Base-by-base conservation (phyloP, 768 basidiomycete genomes). In the Mycena indigotica region DNA sequence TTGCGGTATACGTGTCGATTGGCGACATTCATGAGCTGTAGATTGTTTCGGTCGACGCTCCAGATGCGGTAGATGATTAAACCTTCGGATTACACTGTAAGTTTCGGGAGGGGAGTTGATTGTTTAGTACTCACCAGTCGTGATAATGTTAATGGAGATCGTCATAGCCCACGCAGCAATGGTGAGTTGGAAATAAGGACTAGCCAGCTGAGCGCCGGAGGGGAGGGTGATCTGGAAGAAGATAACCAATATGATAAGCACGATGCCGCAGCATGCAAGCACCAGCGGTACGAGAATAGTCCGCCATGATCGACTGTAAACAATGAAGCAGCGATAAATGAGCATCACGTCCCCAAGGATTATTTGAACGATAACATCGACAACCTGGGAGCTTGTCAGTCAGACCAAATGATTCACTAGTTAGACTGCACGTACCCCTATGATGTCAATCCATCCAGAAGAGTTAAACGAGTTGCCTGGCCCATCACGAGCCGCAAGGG, bases 241-340 rank as follows among this genome's bases (percentile, higher is more conserved):
- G 13, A 60, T n/a, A 5, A n/a, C 19, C 8, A 60, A 6, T 1
- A 15, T 55, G 16, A 35, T 56, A 40, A 49, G 50, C 30, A 48
- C 56, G 28, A 52, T 38, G 5, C 50, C 50, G 10, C 50, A 50
- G 19, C 41, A 8, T 21, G 35, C 41, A 26, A 60, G 39, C 28
- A 61, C 6, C 10, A 61, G 23, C 6, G 56, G 44, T n/a, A 61
- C 16, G 5, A 41, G 15, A 25, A 58, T 38, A 1, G 32, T 51
- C 10, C 17, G n/a, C 59, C 59, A 60, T 3, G 50, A 60, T 3
- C 35, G 30, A 6, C 44, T 51, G 55, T 60, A 56, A 28, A 52
- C 59, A 2, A 60, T 40, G 50, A 50, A 60, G 26, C 54, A 60
- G 3, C 59, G 40, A 25, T 60, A 60, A 17, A 60, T 56, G 46